phyloP scores from a whole-genome alignment of 352 stramenopile genomes.

The Globisporangium parvum region DNA sequence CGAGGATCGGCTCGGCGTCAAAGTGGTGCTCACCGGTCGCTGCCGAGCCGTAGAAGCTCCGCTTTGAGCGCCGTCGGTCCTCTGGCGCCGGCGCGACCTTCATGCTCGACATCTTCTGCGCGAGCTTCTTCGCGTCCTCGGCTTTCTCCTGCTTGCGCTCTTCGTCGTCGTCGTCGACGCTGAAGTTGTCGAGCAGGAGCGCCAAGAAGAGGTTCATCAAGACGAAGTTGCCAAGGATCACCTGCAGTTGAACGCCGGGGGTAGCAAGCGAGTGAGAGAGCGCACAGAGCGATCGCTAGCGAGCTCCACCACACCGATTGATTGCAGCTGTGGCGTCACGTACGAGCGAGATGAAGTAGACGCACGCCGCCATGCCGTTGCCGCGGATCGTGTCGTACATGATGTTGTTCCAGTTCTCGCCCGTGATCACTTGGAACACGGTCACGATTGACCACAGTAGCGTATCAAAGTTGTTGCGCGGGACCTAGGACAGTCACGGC shows the following conservation, averaged over 20 bases:
- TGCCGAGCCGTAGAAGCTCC: slow-evolving; percentile 16
- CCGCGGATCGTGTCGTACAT: slow-evolving; percentile 91
- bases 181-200: slow-evolving; percentile 90
- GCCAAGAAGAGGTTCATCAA: slow-evolving; percentile 94
- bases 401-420: slow-evolving; percentile 93
- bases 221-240: slow-evolving; percentile 89
- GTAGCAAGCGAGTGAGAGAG: background rate
- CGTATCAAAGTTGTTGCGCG: slow-evolving; percentile 87
- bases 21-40: background rate
- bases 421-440: slow-evolving; percentile 92
- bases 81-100: slow-evolving; percentile 31
- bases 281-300: background rate
- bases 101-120: slow-evolving; percentile 54
- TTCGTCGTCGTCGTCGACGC: slow-evolving; percentile 56
- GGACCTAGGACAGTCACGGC: slow-evolving; percentile 25
- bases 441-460: slow-evolving; percentile 76
- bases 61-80: slow-evolving; percentile 7
- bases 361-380: slow-evolving; percentile 47
- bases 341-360: slow-evolving; percentile 88
- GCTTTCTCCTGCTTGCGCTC: slow-evolving; percentile 27
- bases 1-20: slow-evolving; percentile 4
- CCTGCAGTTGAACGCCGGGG: slow-evolving; percentile 22
- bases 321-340: background rate
- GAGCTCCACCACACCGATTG: background rate
- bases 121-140: slow-evolving; percentile 44